phyloP scores from a whole-genome alignment of 768 basidiomycete species.

The Lactifluus hygrophoroides region DNA sequence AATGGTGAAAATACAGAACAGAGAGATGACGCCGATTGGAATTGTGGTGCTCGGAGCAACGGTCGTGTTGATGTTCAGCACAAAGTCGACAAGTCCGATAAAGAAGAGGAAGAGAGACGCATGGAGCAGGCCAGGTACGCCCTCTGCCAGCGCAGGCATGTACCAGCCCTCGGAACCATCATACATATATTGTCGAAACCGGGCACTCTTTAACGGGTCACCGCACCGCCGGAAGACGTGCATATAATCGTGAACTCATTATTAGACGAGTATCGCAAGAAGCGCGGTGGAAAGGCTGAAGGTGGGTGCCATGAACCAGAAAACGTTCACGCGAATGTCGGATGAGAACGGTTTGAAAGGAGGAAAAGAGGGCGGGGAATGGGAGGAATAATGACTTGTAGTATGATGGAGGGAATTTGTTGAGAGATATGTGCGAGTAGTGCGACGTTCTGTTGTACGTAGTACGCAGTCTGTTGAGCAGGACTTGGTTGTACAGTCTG shows the following conservation, averaged over 20 bases:
- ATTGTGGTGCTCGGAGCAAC: no score
- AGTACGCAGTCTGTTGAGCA: not conserved
- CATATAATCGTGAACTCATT: no score
- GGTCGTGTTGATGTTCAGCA: constrained; percentile 26
- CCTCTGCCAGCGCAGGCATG: constrained; percentile 34
- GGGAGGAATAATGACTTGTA: not conserved
- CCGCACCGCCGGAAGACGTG: no score
- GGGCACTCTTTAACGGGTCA: no score
- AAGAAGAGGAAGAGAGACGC: constrained; percentile 43
- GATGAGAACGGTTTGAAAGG: constrained; percentile 23
- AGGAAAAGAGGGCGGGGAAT: not conserved
- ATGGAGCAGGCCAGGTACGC: constrained; percentile 42
- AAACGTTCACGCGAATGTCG: constrained; percentile 31
- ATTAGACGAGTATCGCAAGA: no score
- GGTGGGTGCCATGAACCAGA: constrained; percentile 33
- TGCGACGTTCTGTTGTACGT: not conserved
- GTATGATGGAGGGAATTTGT: not conserved
- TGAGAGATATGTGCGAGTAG: constrained; percentile 7
- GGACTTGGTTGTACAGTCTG: not conserved
- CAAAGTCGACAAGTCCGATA: constrained; percentile 38
- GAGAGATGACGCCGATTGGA: not conserved
- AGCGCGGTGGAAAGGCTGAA: constrained; percentile 37
- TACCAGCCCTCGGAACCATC: constrained; percentile 34
- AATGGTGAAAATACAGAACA: constrained; percentile 13
- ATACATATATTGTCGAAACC: constrained; percentile 29